Evolutionary conservation across 257 asterid genomes (phyloP), one percentile per base, ranked within the genome.

Genomic region (Primulina huaijiensis): DNA sequence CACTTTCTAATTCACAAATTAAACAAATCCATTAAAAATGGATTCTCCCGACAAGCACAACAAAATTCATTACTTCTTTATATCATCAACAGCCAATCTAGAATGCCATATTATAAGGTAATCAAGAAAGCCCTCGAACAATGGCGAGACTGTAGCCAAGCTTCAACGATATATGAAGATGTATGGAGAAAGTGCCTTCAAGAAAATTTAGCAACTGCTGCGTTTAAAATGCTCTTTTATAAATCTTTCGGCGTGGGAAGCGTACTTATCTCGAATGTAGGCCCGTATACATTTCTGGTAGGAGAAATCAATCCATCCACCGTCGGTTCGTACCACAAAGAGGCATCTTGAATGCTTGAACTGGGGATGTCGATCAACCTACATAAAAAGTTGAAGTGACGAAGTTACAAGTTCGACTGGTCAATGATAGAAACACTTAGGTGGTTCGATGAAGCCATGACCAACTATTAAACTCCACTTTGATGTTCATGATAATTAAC

Each of bases 251-350:
- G 6, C 53, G 5, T 43, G 53, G 53, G 53, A 43, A 10, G 95
- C 94, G 80, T 93, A 93, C 81, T 87, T 89, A 27, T 74, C 80
- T 73, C 90, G 87, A 68, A 93, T 76, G 76, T 89, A 90, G 40
- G 92, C 82, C 35, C 94, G 76, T 19, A 93, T 79, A 76, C 96
- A 93, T 82, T 90, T 93, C 82, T 93, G 99, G 87, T 93, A 93
- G 64, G 97, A 93, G 82, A 93, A 90, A 77, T 90, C 99, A 62
- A 93, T 90, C 99, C 96, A 90, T 72, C 84, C 95, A 63, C 97
- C 99, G n/a, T 93, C 99, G 0, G 78, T 78, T 82, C 97, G 83
- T 31, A 90, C 91, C 21, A 93, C 97, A 80, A 93, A 93, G 66
- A 93, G 95, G 86, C 97, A 93, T 83, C 53, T 43, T 17, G 99